Conservation (phyloP, 768 basidiomycete genomes). For the Boletus rubescentipes region DNA sequence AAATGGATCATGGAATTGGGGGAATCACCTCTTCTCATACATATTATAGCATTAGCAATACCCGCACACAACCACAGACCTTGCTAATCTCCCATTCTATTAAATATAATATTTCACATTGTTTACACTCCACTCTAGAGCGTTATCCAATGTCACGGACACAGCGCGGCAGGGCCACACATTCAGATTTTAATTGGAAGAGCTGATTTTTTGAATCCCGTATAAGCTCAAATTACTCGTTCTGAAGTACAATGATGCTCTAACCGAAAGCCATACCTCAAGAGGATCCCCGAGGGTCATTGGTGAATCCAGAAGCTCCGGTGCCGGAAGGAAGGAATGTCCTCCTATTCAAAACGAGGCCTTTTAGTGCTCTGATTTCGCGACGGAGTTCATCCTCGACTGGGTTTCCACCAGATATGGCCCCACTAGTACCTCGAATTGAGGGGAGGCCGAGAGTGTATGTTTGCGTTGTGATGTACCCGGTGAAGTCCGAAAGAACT, state of each 20-base stretch:
- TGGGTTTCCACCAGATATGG: slow-evolving; percentile 18
- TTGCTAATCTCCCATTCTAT: background rate
- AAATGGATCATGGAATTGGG: background rate
- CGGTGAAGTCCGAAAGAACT: slow-evolving; percentile 69
- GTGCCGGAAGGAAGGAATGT: slow-evolving; percentile 23
- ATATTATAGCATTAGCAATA: background rate
- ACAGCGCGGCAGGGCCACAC: background rate
- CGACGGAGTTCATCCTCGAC: slow-evolving; percentile 64
- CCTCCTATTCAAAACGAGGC: slow-evolving; percentile 73
- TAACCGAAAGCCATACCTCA: background rate
- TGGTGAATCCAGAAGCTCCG: slow-evolving; percentile 4
- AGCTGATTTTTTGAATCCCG: background rate
- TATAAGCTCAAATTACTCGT: background rate
- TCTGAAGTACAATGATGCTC: background rate
- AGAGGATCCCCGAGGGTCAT: slow-evolving; percentile 3
- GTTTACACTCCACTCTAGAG: background rate
- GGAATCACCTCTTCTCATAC: background rate
- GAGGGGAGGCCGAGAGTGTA: slow-evolving; percentile 39
- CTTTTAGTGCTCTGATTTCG: slow-evolving; percentile 77
- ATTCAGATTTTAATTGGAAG: background rate
- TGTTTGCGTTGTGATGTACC: slow-evolving; percentile 74
- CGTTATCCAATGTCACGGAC: background rate
- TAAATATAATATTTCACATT: background rate
- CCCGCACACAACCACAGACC: background rate
- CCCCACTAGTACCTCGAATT: slow-evolving; percentile 19